Conservation (phyloP, 1,284 basidiomycete genomes). For the Moniliophthora roreri region DNA sequence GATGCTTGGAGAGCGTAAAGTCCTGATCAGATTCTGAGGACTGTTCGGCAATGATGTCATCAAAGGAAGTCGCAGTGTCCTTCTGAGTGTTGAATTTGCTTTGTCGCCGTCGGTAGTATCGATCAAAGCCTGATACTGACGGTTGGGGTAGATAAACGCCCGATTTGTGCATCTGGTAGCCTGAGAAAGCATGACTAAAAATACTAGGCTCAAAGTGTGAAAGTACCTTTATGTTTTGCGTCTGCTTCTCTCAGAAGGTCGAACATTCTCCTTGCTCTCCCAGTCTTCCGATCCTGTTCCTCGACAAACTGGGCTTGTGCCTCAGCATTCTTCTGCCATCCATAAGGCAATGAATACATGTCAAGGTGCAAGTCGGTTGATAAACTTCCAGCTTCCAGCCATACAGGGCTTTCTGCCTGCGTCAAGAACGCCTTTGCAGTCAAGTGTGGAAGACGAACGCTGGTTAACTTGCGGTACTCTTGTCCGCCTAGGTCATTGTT, state of each 20-base stretch:
- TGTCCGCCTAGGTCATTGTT: conserved; percentile 74
- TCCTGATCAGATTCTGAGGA: conserved; percentile 68
- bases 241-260: conserved; percentile 20
- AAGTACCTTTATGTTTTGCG: conserved; percentile 15
- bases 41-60: conserved; percentile 17
- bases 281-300: conserved; percentile 71
- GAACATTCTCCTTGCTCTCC: conserved; percentile 63
- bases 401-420: conserved; percentile 41
- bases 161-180: conserved; percentile 37
- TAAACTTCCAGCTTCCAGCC: conserved; percentile 69
- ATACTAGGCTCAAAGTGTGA: neutral
- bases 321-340: conserved; percentile 52
- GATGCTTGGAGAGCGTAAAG: conserved; percentile 51
- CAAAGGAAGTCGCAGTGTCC: neutral
- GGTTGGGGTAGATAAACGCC: conserved; percentile 61
- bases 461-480: conserved; percentile 59
- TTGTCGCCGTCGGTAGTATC: neutral
- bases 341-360: conserved; percentile 63
- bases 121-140: conserved; percentile 31
- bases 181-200: conserved; percentile 22
- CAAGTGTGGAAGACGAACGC: conserved; percentile 51
- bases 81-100: neutral
- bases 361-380: conserved; percentile 63
- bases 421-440: conserved; percentile 46
- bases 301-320: conserved; percentile 67